Evolutionary conservation across 495 filamentous ascomycete species (phyloP), one percentile per base, ranked within the genome.

Genomic region (Venustampulla echinocandica): DNA sequence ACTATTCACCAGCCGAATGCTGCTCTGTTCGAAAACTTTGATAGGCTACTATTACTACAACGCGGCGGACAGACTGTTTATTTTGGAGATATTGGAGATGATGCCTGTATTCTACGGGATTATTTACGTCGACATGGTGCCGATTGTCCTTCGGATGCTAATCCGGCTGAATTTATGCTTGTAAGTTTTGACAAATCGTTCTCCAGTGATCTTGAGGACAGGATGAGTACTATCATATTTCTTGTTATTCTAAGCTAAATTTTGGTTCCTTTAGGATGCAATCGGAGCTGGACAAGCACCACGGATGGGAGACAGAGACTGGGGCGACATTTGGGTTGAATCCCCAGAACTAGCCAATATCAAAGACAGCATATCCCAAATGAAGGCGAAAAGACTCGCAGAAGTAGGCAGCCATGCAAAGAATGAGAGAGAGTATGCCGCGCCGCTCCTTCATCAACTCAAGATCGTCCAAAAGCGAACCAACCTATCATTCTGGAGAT

Each of bases 1-100:
- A 95, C 90, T 0, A 96, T 95, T 52, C 90, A 95, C 61, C 90
- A 96, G 54, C 90, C 90, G 13, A 85, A 85, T 57, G 79, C 85
- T 2, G 82, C 85, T 0, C 71, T 96, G 0, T 95, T 96, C 53
- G 81, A 92, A 58, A 82, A 84, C 53, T 87, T 87, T 44, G 82
- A 87, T 53, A 67, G 77, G 6, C 65, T 87, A 4, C 58, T 87
- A 0, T 66, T 87, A 2, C 69, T 87, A 6, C 74, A 83, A 47
- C 74, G 76, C 11, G 81, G 81, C 20, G 84, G 84, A 7, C 78
- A 80, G 52, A 79, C 79, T 4, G 83, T 85, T 53, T 88, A 86
- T 53, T 87, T 87, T 44, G 84, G 84, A 1, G 74, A 78, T 10
- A 74, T 85, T 28, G 84, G 84, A 33, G 68, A 79, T 4, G 76